Evolutionary conservation across 2,329 filamentous ascomycete genomes (phyloP).

Genomic region (Coniochaeta hoffmannii): DNA sequence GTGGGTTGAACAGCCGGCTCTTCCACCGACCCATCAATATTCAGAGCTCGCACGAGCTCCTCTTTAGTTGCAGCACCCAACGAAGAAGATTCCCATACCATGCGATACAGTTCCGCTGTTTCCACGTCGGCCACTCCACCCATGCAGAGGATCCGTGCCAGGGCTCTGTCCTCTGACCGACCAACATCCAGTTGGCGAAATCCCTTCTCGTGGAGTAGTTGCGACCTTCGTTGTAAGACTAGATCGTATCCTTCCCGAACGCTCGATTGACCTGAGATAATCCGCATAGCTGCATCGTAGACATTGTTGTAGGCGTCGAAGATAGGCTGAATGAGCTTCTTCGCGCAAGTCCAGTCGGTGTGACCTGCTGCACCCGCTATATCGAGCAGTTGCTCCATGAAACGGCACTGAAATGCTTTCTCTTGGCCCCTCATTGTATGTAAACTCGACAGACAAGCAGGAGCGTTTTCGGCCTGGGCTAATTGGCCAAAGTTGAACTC

Average conservation of each 20-base stretch:
- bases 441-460: background rate
- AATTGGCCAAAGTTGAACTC: background rate
- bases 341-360: background rate
- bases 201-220: background rate
- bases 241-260: background rate
- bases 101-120: background rate
- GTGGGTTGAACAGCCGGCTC: background rate
- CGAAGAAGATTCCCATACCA: background rate
- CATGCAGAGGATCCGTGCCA: background rate
- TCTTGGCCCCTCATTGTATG: background rate
- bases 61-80: background rate
- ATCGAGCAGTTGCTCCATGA: background rate
- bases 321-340: background rate
- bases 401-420: background rate
- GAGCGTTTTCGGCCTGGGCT: background rate
- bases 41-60: background rate
- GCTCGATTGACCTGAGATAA: background rate
- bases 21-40: background rate
- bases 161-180: background rate
- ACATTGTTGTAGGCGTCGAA: background rate
- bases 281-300: background rate
- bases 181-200: background rate
- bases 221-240: background rate
- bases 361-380: background rate
- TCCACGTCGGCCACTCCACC: background rate